Evolutionary conservation across 345 rosid species (phyloP).

Genomic region (Excoecaria agallocha): DNA sequence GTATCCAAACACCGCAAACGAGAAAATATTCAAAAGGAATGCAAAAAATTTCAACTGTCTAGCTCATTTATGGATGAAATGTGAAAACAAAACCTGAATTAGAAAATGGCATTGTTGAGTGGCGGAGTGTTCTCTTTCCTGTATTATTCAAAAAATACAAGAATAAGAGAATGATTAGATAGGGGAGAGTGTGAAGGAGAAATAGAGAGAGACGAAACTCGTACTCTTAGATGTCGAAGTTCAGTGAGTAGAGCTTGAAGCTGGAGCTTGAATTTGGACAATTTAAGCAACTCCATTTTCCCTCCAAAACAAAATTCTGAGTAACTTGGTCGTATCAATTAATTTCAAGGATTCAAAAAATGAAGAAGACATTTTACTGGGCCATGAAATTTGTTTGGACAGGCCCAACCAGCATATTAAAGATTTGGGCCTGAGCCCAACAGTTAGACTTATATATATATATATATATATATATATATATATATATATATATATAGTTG

Average conservation of each 20-base stretch:
- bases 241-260: constrained; percentile 64
- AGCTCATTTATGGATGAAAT: background rate
- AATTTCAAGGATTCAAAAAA: background rate
- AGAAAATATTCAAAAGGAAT: background rate
- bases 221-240: constrained; percentile 52
- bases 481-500: too few species aligned
- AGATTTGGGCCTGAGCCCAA: too few species aligned
- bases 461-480: too few species aligned
- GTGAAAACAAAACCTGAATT: constrained; percentile 47
- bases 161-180: background rate
- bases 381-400: too few species aligned
- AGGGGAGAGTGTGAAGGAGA: background rate
- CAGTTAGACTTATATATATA: too few species aligned
- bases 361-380: too few species aligned
- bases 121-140: constrained; percentile 62
- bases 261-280: constrained; percentile 77
- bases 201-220: constrained; percentile 11
- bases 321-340: background rate
- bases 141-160: background rate
- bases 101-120: constrained; percentile 44
- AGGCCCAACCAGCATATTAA: too few species aligned
- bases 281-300: constrained; percentile 75
- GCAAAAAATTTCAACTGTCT: background rate
- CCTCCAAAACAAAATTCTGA: background rate
- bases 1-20: constrained; percentile 26